These are phyloP conservation scores for Mycena leptocephala DNA, from an alignment of 768 basidiomycete species.

Conservation along the genomic window DNA sequence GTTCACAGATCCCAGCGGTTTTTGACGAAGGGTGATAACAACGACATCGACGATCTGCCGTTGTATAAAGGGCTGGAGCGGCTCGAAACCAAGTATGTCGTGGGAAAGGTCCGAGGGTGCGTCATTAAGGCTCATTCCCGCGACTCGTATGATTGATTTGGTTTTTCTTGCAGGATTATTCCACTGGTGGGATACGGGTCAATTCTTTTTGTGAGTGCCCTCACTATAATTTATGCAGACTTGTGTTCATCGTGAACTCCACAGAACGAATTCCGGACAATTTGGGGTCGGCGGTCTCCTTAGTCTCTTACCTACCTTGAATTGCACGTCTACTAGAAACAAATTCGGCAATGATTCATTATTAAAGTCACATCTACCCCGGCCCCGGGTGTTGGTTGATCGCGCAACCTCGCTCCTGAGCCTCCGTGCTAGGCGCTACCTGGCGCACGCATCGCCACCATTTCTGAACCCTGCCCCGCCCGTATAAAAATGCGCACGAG, in stretches of 20 bases:
- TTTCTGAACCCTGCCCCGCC: too few relatives aligned
- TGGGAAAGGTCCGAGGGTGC: constrained; percentile 65
- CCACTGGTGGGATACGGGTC: constrained; percentile 18
- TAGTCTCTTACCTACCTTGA: not conserved
- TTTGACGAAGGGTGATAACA: constrained; percentile 73
- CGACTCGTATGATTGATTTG: not conserved
- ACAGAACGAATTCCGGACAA: constrained; percentile 7
- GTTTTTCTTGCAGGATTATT: not conserved
- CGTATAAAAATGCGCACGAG: not conserved
- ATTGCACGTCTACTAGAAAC: not conserved
- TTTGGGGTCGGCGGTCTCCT: not conserved
- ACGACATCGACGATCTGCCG: constrained; percentile 59
- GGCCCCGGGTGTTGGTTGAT: too few relatives aligned
- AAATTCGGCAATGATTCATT: too few relatives aligned
- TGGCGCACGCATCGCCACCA: too few relatives aligned
- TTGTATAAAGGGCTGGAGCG: constrained; percentile 63
- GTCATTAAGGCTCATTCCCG: constrained; percentile 26
- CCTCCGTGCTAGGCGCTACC: too few relatives aligned
- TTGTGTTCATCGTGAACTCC: too few relatives aligned
- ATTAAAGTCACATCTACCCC: too few relatives aligned
- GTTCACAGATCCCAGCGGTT: constrained; percentile 47
- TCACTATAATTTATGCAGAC: not conserved
- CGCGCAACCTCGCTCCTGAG: too few relatives aligned
- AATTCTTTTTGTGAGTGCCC: constrained; percentile 16
- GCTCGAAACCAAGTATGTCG: constrained; percentile 60